Evolutionary conservation across 352 stramenopile genomes (phyloP).

Genomic region (Globisporangium alternatum): DNA sequence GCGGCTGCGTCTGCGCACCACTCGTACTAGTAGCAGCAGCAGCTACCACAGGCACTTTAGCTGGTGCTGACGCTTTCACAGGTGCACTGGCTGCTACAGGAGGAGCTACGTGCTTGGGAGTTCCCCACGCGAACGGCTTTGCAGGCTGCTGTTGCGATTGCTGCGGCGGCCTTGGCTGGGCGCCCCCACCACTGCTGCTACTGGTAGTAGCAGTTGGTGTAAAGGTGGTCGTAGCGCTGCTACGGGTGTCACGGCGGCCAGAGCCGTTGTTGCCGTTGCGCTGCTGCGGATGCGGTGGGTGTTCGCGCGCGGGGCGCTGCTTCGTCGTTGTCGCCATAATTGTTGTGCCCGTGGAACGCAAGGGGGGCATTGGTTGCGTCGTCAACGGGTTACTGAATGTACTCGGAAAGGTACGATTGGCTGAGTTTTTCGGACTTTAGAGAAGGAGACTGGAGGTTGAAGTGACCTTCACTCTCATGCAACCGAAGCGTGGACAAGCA

Average conservation of each 20-base stretch:
- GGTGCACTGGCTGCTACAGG: neutral
- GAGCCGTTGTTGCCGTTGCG: neutral
- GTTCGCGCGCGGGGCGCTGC: slow-evolving; percentile 7
- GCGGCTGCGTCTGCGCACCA: neutral
- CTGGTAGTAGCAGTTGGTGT: no score
- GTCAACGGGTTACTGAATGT: neutral
- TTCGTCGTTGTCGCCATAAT: slow-evolving; percentile 6
- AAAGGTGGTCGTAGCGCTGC: neutral
- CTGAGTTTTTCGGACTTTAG: neutral
- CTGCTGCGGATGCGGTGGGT: slow-evolving; percentile 2
- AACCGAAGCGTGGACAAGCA: neutral
- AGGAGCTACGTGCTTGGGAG: neutral
- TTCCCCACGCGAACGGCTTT: slow-evolving; percentile 16
- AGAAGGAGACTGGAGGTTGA: neutral
- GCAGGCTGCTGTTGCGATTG: slow-evolving; percentile 3
- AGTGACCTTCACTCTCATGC: slow-evolving; percentile 1
- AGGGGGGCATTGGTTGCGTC: neutral
- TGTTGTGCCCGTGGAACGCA: neutral
- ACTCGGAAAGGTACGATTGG: neutral
- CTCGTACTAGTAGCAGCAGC: neutral
- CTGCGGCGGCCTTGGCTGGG: neutral
- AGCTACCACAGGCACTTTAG: neutral
- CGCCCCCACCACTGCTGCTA: neutral
- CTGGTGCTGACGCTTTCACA: neutral
- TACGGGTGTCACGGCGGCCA: slow-evolving; percentile 1